These are phyloP conservation scores for Umbelopsis sp. DNA, from an alignment of 192 early-diverging fungal genomes.

Conservation along the genomic window DNA sequence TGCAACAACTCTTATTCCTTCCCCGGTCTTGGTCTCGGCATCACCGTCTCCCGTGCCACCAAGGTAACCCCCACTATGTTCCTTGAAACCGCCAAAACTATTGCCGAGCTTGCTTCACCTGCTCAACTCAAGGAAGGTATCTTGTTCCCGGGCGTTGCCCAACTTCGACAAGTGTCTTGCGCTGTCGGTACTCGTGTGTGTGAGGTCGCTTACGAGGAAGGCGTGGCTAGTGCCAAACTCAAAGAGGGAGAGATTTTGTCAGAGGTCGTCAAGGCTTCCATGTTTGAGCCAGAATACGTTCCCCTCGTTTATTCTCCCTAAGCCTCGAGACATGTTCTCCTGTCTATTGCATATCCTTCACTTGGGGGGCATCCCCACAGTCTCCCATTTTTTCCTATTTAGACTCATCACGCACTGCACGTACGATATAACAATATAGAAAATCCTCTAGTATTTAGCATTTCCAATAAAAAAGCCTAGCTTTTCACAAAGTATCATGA, in stretches of 20 bases:
- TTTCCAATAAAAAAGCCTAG: too few relatives aligned
- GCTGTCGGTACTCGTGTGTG: constrained; percentile 53
- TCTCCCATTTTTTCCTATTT: too few relatives aligned
- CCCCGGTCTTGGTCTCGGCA: constrained; percentile 58
- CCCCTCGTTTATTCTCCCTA: constrained; percentile 39
- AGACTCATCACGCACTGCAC: too few relatives aligned
- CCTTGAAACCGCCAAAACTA: constrained; percentile 54
- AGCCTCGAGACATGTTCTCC: too few relatives aligned
- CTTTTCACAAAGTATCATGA: too few relatives aligned
- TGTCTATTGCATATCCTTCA: too few relatives aligned
- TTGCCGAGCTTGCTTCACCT: constrained; percentile 54
- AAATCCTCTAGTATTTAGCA: too few relatives aligned
- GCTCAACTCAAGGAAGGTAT: constrained; percentile 51
- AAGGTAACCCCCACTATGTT: constrained; percentile 58
- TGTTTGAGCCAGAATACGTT: constrained; percentile 59
- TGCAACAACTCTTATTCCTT: constrained; percentile 59
- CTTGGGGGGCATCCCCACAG: too few relatives aligned
- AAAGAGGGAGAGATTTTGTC: constrained; percentile 46
- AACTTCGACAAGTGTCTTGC: constrained; percentile 48
- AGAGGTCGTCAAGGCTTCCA: constrained; percentile 51
- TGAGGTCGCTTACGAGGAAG: constrained; percentile 56
- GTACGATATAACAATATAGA: too few relatives aligned
- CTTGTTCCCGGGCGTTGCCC: constrained; percentile 53
- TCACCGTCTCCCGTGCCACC: constrained; percentile 51
- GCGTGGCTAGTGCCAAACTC: constrained; percentile 47